Evolutionary conservation across 1,139 yeast genomes (phyloP).

Genomic region (Suhomyces coccinellae): DNA sequence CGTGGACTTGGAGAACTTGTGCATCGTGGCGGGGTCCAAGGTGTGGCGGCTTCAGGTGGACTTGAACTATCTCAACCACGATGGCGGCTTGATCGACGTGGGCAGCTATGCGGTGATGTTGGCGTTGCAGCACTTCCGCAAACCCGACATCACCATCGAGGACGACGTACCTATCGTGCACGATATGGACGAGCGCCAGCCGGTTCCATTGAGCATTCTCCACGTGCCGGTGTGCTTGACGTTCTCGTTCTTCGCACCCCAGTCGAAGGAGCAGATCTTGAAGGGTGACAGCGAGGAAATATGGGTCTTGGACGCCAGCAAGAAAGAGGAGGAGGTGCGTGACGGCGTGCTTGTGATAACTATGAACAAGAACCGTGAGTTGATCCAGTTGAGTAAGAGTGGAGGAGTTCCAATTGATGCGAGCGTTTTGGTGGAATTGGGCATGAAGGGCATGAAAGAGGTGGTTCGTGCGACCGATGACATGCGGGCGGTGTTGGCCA

Average conservation of each 20-base stretch:
- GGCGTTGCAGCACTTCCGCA: conserved; percentile 76
- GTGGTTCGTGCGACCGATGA: conserved; percentile 66
- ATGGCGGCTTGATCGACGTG: conserved; percentile 90
- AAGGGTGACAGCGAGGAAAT: conserved; percentile 65
- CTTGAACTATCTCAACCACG: conserved; percentile 82
- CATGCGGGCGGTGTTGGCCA: conserved; percentile 56
- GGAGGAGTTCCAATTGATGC: conserved; percentile 92
- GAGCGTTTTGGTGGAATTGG: conserved; percentile 62
- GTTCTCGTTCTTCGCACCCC: conserved; percentile 77
- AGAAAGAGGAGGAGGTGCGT: conserved; percentile 73
- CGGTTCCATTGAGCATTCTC: conserved; percentile 79
- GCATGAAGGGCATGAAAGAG: conserved; percentile 61
- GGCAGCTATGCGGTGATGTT: conserved; percentile 90
- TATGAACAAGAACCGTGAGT: conserved; percentile 82
- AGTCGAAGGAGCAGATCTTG: conserved; percentile 61
- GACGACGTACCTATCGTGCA: conserved; percentile 67
- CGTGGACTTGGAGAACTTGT: conserved; percentile 82
- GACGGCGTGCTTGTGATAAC: conserved; percentile 85
- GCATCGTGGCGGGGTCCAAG: conserved; percentile 86
- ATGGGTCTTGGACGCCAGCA: conserved; percentile 72
- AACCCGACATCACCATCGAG: conserved; percentile 78
- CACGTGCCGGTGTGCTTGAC: conserved; percentile 94
- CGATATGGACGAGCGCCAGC: conserved; percentile 74
- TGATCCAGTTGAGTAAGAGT: conserved; percentile 85
- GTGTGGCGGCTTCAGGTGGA: conserved; percentile 93